Conservation (phyloP, 495 filamentous ascomycete species). For the Aspergillus taichungensis region DNA sequence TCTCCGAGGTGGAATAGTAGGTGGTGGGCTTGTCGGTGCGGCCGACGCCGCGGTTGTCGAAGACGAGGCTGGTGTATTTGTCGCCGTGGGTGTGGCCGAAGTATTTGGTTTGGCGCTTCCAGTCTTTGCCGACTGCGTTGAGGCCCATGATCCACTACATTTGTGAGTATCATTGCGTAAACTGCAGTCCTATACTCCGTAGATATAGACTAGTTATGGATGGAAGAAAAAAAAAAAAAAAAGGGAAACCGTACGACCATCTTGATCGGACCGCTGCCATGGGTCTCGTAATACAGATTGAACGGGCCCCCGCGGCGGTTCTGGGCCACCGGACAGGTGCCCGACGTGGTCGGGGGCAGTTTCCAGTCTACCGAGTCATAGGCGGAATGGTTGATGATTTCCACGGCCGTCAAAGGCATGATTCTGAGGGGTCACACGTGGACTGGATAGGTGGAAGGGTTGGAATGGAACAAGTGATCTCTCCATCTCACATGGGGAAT, state of each 20-base stretch:
- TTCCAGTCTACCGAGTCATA: slow-evolving; percentile 49
- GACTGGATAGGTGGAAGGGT: no score
- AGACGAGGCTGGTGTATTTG: slow-evolving; percentile 60
- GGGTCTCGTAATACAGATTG: slow-evolving; percentile 66
- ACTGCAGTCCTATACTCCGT: no score
- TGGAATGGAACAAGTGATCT: no score
- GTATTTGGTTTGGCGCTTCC: slow-evolving; percentile 69
- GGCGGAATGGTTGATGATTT: slow-evolving; percentile 42
- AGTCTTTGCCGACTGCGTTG: slow-evolving; percentile 36
- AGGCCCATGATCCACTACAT: slow-evolving; percentile 25
- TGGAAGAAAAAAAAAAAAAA: not conserved
- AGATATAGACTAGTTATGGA: no score
- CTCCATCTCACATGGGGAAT: no score
- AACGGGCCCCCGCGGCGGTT: slow-evolving; percentile 57
- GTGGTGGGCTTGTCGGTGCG: slow-evolving; percentile 62
- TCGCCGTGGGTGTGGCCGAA: slow-evolving; percentile 58
- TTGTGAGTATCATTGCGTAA: slow-evolving; percentile 1
- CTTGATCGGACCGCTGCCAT: slow-evolving; percentile 62
- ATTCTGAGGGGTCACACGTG: no score
- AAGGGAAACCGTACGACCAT: slow-evolving; percentile 51
- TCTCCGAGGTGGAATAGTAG: slow-evolving; percentile 38
- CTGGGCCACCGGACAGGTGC: slow-evolving; percentile 49
- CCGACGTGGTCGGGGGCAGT: slow-evolving; percentile 50
- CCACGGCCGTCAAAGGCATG: slow-evolving; percentile 29
- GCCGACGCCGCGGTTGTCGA: slow-evolving; percentile 70